Percentiles rank a stretch among this genome's conserved stretches.
phyloP scores from a whole-genome alignment of 805 yeast genomes.

The Yamadazyma akitaensis region DNA sequence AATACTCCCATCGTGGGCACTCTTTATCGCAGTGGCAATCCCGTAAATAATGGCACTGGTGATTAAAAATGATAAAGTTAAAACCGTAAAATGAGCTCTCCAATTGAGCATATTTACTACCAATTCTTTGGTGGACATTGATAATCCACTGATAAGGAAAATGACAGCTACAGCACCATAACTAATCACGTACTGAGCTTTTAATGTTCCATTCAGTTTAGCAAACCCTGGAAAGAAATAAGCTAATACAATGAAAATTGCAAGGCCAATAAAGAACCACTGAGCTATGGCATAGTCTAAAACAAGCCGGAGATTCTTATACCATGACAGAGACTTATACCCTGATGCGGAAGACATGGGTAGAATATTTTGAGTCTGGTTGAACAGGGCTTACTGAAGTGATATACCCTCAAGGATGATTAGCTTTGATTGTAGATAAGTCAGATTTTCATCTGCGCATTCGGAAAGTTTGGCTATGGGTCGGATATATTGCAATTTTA shows the following conservation, averaged over 20 bases:
- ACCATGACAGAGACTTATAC: conserved; percentile 2
- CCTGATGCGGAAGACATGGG: neutral
- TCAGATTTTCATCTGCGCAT: neutral
- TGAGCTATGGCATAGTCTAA: conserved; percentile 38
- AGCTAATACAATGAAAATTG: conserved; percentile 71
- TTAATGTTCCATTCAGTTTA: conserved; percentile 72
- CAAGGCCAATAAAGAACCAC: conserved; percentile 78
- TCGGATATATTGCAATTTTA: neutral
- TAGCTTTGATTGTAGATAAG: neutral
- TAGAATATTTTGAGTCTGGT: too few species aligned
- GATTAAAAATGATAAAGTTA: conserved; percentile 64
- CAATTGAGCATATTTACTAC: conserved; percentile 65
- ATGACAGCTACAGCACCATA: conserved; percentile 87
- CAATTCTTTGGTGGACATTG: conserved; percentile 65
- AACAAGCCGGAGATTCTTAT: conserved; percentile 13
- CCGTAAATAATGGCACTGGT: conserved; percentile 74
- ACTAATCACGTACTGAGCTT: conserved; percentile 72
- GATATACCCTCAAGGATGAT: too few species aligned
- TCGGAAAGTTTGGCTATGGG: neutral
- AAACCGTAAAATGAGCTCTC: conserved; percentile 77
- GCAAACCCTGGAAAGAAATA: conserved; percentile 80
- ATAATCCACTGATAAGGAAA: conserved; percentile 75
- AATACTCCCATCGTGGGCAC: conserved; percentile 45
- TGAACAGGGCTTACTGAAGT: too few species aligned
- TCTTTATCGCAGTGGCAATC: conserved; percentile 61